Percentiles rank a stretch among this genome's conserved stretches.
Conservation (phyloP, 78 protist species). For the Tieghemostelium lacteum region DNA sequence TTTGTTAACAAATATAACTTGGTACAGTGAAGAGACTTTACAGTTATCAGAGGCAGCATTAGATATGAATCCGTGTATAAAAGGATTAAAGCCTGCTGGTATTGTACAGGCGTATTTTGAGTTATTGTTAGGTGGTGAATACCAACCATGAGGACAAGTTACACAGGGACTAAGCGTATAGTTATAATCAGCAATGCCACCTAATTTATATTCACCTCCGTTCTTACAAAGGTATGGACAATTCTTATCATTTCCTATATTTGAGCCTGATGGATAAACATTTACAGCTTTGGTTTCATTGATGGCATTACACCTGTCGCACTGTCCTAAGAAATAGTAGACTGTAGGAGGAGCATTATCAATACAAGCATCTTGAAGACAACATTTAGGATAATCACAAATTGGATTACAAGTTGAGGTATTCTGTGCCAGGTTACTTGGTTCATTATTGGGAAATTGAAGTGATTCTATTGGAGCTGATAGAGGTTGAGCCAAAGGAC, state of each 20-base stretch:
- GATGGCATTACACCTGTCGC: background rate
- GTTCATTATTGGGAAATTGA: background rate
- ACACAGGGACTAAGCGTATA: background rate
- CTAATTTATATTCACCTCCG: background rate
- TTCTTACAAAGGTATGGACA: background rate
- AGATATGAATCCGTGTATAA: background rate
- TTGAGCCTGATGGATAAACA: background rate
- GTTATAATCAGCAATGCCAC: background rate
- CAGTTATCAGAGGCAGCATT: constrained; percentile 5
- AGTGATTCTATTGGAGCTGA: background rate
- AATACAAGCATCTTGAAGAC: background rate
- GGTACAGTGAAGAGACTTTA: background rate
- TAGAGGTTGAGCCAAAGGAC: background rate
- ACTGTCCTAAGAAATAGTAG: background rate
- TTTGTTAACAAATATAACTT: background rate
- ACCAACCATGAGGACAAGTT: constrained; percentile 5
- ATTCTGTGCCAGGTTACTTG: too few relatives aligned
- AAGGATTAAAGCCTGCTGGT: background rate
- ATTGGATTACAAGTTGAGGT: too few relatives aligned
- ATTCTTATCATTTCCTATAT: background rate
- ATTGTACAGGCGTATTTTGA: background rate
- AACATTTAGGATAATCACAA: background rate
- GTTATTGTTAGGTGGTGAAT: background rate
- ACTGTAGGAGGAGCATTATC: background rate
- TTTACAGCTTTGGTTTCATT: background rate